These are phyloP conservation scores for Barnettozyma hawaiiensis DNA, from an alignment of 1,139 yeast species.

Conservation along the genomic window DNA sequence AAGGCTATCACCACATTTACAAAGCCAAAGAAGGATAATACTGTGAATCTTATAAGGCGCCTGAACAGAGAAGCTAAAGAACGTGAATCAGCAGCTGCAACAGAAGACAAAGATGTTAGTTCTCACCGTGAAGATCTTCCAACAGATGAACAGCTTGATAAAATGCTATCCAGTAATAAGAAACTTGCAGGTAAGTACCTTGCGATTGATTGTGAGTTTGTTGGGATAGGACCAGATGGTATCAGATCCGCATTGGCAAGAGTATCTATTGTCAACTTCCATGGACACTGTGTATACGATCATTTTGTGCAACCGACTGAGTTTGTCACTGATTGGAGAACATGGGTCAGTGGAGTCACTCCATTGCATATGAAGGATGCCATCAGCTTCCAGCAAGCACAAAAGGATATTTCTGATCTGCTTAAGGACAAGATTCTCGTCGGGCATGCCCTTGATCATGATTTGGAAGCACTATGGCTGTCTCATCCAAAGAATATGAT, in stretches of 20 bases:
- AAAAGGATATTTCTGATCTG: conserved; percentile 43
- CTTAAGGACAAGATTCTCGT: conserved; percentile 54
- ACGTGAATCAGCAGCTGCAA: conserved; percentile 11
- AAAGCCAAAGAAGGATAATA: conserved; percentile 10
- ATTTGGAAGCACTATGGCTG: conserved; percentile 59
- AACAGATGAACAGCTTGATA: conserved; percentile 9
- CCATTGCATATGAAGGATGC: conserved; percentile 68
- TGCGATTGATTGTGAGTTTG: conserved; percentile 92
- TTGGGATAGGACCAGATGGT: conserved; percentile 80
- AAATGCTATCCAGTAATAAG: conserved; percentile 15
- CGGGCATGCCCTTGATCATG: conserved; percentile 84
- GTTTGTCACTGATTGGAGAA: conserved; percentile 83
- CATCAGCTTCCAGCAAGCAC: conserved; percentile 60
- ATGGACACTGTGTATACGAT: conserved; percentile 69
- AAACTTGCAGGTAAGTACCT: conserved; percentile 57
- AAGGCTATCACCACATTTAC: conserved; percentile 7
- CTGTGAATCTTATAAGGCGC: conserved; percentile 18
- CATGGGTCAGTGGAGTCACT: conserved; percentile 87
- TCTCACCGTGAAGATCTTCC: conserved; percentile 8
- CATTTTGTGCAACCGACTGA: conserved; percentile 70
- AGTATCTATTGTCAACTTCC: conserved; percentile 79
- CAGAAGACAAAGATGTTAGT: not conserved
- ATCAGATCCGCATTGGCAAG: conserved; percentile 70
- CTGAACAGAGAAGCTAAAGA: conserved; percentile 19
- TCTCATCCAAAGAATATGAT: conserved; percentile 60